Conservation (phyloP, 2,329 filamentous ascomycete genomes). For the Purpureocillium lavendulum region DNA sequence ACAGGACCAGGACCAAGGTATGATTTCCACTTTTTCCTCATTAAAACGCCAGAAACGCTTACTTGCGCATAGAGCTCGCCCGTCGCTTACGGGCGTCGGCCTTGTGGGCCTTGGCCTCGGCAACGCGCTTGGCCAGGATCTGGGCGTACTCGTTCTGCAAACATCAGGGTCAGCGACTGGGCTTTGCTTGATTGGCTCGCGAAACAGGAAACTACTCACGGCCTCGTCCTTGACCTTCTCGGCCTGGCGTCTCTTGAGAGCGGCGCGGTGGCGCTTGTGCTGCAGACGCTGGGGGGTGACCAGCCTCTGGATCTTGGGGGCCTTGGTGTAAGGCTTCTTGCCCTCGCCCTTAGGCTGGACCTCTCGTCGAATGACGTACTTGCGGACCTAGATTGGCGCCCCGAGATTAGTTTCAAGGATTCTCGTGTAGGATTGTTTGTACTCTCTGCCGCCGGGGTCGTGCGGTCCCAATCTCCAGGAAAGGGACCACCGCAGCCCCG, state of each 20-base stretch:
- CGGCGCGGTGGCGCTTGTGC: slow-evolving; percentile 98
- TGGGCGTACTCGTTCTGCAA: slow-evolving; percentile 92
- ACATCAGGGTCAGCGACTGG: slow-evolving; percentile 16
- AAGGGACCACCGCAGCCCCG: too few relatives aligned
- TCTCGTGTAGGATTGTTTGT: slow-evolving; percentile 8
- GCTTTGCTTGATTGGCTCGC: background rate
- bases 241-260: slow-evolving; percentile 95
- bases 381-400: slow-evolving; percentile 66
- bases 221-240: slow-evolving; percentile 99
- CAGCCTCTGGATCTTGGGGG: slow-evolving; percentile 98
- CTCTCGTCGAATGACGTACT: slow-evolving; percentile 99
- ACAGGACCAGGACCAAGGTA: slow-evolving; percentile 28
- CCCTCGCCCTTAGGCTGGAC: slow-evolving; percentile 95
- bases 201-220: slow-evolving; percentile 52
- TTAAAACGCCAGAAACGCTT: slow-evolving; percentile 35
- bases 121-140: slow-evolving; percentile 92
- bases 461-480: slow-evolving; percentile 6
- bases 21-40: slow-evolving; percentile 23
- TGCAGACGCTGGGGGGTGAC: slow-evolving; percentile 99
- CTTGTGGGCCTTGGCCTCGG: slow-evolving; percentile 91
- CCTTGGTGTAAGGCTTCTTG: slow-evolving; percentile 99
- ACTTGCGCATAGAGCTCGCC: slow-evolving; percentile 91
- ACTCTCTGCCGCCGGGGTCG: slow-evolving; percentile 13
- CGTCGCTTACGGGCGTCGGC: slow-evolving; percentile 93
- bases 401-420: slow-evolving; percentile 27